Base-by-base conservation (phyloP, 805 yeast genomes). In the Cyberlindnera mississippiensis region DNA sequence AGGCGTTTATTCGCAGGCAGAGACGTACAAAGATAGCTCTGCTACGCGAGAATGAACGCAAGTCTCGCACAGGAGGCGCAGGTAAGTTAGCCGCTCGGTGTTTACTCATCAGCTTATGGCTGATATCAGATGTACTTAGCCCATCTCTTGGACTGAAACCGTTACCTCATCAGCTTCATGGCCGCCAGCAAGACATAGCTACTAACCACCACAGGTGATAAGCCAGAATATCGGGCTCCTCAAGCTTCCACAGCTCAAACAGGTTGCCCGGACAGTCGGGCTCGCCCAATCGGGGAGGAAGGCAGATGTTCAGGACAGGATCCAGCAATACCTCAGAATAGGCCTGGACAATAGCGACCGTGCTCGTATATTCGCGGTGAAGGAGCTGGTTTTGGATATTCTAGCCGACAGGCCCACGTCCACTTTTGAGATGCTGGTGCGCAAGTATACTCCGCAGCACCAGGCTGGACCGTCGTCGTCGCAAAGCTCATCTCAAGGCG, bases 281-380 rank as follows among this genome's bases (percentile, higher is more conserved):
- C 59, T 82, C 15, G 61, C 76, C 2, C 52, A 66, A 9, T 54
- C 71, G 6, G 95, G 93, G 1, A 64, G 78, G 29, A 87, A 86
- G 60, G 71, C 72, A 16, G 82, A 76, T 27, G 60, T 85, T 12
- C 72, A 72, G 40, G 78, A 76, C 28, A 67, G 88, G 27, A 60
- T 86, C 6, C 56, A 64, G 37, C 63, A 61, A n/a, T 73, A 66
- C 49, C 49, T 80, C 28, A 62, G 63, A 22, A 66, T 63, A 33
- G 78, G 78, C 1, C 52, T 56, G 27, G 55, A 65, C 4, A 52
- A 57, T n/a, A 60, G 65, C 16, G 76, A 72, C 40, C 52, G 57
- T 6, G 67, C 71, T 35, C 63, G 76, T 40, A 59, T 78, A 19
- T 56, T 67, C 33, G 71, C 80, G 2, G 57, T 76, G 13, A 63